phyloP scores from a whole-genome alignment of 208 protist genomes.

The Phytomonas francai region DNA sequence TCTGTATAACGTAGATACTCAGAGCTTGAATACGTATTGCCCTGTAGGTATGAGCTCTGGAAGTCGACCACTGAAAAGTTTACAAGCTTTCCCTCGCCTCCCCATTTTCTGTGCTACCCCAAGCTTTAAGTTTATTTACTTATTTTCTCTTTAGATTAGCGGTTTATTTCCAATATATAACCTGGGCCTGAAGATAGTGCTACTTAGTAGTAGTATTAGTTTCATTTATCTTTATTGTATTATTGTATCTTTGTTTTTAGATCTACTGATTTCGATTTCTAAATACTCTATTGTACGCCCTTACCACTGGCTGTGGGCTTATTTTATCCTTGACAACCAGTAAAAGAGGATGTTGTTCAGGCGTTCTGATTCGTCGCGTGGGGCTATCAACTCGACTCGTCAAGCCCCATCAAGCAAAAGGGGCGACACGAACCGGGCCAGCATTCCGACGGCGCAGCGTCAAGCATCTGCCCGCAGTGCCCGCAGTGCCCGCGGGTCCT shows the following conservation, averaged over 20 bases:
- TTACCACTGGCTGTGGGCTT: not conserved
- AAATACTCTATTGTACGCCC: constrained; percentile 2
- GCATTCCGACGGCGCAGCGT: constrained; percentile 17
- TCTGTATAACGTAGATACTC: not conserved
- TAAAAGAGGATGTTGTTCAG: constrained; percentile 53
- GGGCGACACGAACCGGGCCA: constrained; percentile 15
- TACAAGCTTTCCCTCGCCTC: not conserved
- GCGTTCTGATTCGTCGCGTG: constrained; percentile 57
- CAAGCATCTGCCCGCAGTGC: constrained; percentile 14
- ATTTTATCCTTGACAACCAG: constrained; percentile 8
- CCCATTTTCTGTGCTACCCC: not conserved
- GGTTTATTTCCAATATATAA: not conserved
- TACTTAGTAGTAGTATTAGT: not conserved
- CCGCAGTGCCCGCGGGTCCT: constrained; percentile 1
- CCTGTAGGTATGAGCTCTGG: not conserved
- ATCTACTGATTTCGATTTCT: constrained; percentile 11
- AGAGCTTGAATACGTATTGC: not conserved
- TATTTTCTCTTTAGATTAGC: not conserved
- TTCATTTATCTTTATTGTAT: not conserved
- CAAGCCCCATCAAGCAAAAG: constrained; percentile 13
- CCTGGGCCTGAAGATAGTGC: not conserved
- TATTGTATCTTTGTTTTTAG: constrained; percentile 1
- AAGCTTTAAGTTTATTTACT: not conserved
- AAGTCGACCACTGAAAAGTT: not conserved
- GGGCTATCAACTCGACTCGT: constrained; percentile 17